phyloP scores from a whole-genome alignment of 2,329 filamentous ascomycete genomes.

The Chaetothyriales sp. region DNA sequence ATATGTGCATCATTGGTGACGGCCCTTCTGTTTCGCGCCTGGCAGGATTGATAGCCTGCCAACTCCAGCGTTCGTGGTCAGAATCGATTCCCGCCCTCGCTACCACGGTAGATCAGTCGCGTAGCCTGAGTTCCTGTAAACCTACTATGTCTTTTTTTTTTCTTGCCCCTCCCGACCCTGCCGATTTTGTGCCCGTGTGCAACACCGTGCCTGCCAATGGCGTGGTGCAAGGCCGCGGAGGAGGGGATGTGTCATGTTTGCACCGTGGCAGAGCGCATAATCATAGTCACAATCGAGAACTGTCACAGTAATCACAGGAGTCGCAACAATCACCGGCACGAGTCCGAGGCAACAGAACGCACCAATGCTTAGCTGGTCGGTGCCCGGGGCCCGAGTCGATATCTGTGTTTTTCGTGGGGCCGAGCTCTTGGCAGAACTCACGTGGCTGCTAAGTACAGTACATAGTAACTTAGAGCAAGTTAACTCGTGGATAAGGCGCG shows the following conservation, averaged over 20 bases:
- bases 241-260: not conserved
- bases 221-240: not conserved
- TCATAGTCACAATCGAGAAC: not conserved
- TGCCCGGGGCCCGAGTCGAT: not conserved
- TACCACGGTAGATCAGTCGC: not conserved
- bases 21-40: not conserved
- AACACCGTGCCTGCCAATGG: not conserved
- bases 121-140: not conserved
- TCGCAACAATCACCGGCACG: not conserved
- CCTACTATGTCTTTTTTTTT: too few species aligned
- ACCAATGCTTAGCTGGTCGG: not conserved
- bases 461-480: not conserved
- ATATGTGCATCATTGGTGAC: not conserved
- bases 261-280: not conserved
- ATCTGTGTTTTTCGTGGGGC: not conserved
- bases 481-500: too few species aligned
- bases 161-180: not conserved
- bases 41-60: not conserved
- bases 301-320: not conserved
- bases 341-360: not conserved
- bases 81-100: not conserved
- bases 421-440: not conserved
- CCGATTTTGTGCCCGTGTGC: not conserved
- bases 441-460: not conserved
- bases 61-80: not conserved